Percentiles rank a stretch among this genome's conserved stretches.
These are phyloP conservation scores for Aspergillus ibericus DNA, from an alignment of 2,329 filamentous ascomycete genomes.

Conservation along the genomic window DNA sequence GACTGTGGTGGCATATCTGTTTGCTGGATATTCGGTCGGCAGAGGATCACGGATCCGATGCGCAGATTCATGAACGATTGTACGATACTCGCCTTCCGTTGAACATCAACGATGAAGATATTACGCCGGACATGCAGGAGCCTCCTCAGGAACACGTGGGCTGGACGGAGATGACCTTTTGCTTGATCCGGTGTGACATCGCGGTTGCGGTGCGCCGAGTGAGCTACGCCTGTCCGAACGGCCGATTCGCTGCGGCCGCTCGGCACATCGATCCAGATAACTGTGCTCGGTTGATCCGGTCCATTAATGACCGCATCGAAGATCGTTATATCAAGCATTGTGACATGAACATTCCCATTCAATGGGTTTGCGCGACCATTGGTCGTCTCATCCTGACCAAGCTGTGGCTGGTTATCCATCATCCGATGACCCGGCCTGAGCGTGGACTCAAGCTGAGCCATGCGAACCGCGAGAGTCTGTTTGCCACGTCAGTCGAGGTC, in stretches of 20 bases:
- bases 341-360: constrained; percentile 55
- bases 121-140: constrained; percentile 50
- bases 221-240: constrained; percentile 36
- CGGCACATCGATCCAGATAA: constrained; percentile 29
- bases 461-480: constrained; percentile 67
- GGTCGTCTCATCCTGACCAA: constrained; percentile 73
- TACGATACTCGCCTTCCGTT: constrained; percentile 52
- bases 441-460: constrained; percentile 57
- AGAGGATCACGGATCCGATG: constrained; percentile 52
- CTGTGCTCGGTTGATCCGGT: constrained; percentile 50
- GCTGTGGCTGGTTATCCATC: constrained; percentile 74
- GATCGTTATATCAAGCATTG: constrained; percentile 56
- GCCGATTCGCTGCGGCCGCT: constrained; percentile 18
- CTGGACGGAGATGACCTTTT: constrained; percentile 56
- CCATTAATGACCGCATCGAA: constrained; percentile 56
- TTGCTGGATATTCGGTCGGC: constrained; percentile 50
- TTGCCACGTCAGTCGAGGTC: constrained; percentile 71
- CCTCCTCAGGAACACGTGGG: constrained; percentile 51
- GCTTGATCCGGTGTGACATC: constrained; percentile 56
- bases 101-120: constrained; percentile 55
- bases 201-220: constrained; percentile 44
- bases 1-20: constrained; percentile 54
- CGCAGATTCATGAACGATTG: constrained; percentile 43
- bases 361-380: constrained; percentile 69
- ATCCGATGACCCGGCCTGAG: constrained; percentile 65